Percentiles rank a stretch among this genome's conserved stretches.
phyloP scores from a whole-genome alignment of 345 rosid species.

The Reutealis trisperma region DNA sequence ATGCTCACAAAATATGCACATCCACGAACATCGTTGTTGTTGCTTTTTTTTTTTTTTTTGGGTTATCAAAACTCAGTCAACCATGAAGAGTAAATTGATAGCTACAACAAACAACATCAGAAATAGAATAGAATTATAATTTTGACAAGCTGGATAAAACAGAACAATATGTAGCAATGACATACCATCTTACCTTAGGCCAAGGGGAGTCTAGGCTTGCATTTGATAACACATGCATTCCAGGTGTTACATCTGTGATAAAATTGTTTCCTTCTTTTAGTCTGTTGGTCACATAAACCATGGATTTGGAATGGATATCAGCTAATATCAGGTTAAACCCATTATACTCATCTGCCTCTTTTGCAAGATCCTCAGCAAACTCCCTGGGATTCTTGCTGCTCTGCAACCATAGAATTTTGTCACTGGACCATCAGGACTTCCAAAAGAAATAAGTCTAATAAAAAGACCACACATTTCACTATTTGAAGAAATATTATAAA shows the following conservation, averaged over 20 bases:
- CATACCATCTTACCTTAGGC: conserved; percentile 59
- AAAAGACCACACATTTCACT: not conserved
- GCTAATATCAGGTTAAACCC: conserved; percentile 74
- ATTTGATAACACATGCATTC: conserved; percentile 73
- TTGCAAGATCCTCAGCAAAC: conserved; percentile 56
- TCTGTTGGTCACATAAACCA: conserved; percentile 76
- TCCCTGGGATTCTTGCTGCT: conserved; percentile 58
- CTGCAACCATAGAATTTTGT: conserved; percentile 25
- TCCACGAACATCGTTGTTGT: too few relatives aligned
- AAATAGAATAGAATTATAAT: not conserved
- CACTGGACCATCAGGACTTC: not conserved
- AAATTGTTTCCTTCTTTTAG: conserved; percentile 30
- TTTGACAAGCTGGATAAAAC: not conserved
- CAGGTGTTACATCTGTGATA: conserved; percentile 61
- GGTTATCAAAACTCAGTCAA: not conserved
- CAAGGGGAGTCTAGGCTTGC: conserved; percentile 80
- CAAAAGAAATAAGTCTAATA: not conserved
- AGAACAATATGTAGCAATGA: not conserved
- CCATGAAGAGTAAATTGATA: not conserved
- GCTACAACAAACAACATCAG: not conserved
- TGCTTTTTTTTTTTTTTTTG: too few relatives aligned
- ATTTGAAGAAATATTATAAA: not conserved
- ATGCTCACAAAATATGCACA: not conserved
- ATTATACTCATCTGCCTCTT: conserved; percentile 49
- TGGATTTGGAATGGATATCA: conserved; percentile 52